These are phyloP conservation scores for Brassica napus DNA, from an alignment of 345 rosid species.

Conservation along the genomic window Da-Ae NC_063446.1:25035001-25035500, in stretches of 20 bases:
- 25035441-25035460: conserved; percentile 45
- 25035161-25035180: conserved; percentile 44
- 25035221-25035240: conserved; percentile 81
- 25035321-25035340: conserved; percentile 11
- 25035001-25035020: conserved; percentile 79
- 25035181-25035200: conserved; percentile 64
- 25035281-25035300: conserved; percentile 41
- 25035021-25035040: conserved; percentile 40
- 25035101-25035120: conserved; percentile 94
- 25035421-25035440: conserved; percentile 45
- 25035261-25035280: conserved; percentile 36
- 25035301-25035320: conserved; percentile 54
- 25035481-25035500: conserved; percentile 35
- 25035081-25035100: conserved; percentile 42
- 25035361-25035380: conserved; percentile 42
- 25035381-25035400: conserved; percentile 12
- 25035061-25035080: conserved; percentile 49
- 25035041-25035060: conserved; percentile 29
- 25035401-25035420: conserved; percentile 37
- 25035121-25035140: conserved; percentile 90
- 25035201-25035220: conserved; percentile 76
- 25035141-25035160: conserved; percentile 58
- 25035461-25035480: conserved; percentile 40
- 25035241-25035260: conserved; percentile 50
- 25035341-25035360: conserved; percentile 18